Conservation (phyloP, 1,284 basidiomycete genomes). For the Ganoderma lingzhi region DNA sequence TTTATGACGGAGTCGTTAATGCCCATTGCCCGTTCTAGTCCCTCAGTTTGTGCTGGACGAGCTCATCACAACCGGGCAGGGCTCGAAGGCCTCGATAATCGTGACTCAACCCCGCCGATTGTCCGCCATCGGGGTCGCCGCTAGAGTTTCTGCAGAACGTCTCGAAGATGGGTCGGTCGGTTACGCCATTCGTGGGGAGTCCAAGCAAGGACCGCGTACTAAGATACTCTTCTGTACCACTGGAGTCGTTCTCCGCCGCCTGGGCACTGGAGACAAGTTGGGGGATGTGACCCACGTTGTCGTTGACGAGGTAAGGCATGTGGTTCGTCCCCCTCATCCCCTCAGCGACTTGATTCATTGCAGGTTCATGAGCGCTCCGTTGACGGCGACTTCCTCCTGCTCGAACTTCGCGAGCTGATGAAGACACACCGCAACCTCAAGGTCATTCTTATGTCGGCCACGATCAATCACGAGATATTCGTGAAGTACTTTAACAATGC, state of each 20-base stretch:
- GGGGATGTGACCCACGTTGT: slow-evolving; percentile 84
- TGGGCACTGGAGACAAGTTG: slow-evolving; percentile 80
- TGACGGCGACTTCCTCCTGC: slow-evolving; percentile 89
- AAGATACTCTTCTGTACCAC: slow-evolving; percentile 93
- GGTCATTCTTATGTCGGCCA: slow-evolving; percentile 89
- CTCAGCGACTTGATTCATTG: not conserved
- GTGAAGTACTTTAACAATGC: slow-evolving; percentile 83
- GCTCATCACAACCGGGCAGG: slow-evolving; percentile 71
- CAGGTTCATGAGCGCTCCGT: slow-evolving; percentile 92
- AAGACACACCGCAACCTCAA: slow-evolving; percentile 77
- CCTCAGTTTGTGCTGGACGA: slow-evolving; percentile 91
- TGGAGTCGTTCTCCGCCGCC: slow-evolving; percentile 86
- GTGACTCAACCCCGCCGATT: slow-evolving; percentile 93
- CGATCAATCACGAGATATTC: slow-evolving; percentile 90
- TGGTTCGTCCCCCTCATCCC: not conserved
- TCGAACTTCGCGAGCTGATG: slow-evolving; percentile 86
- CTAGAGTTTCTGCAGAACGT: slow-evolving; percentile 88
- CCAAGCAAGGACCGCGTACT: slow-evolving; percentile 70
- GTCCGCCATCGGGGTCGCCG: slow-evolving; percentile 90
- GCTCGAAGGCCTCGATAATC: slow-evolving; percentile 81
- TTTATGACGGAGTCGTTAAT: not conserved
- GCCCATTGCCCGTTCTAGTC: slow-evolving; percentile 51
- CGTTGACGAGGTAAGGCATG: slow-evolving; percentile 83
- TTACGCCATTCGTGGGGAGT: slow-evolving; percentile 93
- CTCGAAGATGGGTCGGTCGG: slow-evolving; percentile 87